Base-by-base conservation (phyloP, 129 eudicot genomes). In the Artemisia argyi region DNA sequence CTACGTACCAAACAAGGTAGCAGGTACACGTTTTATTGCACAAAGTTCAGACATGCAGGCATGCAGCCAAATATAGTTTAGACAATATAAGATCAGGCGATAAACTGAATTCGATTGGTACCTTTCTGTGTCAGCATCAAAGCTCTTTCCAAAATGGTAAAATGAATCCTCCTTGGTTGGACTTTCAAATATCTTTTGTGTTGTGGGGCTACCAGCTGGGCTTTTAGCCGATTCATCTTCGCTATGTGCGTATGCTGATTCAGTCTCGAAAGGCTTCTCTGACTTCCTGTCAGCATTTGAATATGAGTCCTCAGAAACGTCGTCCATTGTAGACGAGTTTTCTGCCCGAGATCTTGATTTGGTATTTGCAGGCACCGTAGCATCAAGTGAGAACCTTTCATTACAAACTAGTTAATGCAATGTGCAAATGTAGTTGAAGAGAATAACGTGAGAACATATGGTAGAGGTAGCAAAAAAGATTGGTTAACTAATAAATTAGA, bases 81-180 rank as follows among this genome's bases (percentile, higher is more conserved):
- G n/a, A n/a, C n/a, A n/a, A n/a, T n/a, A n/a, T n/a, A n/a, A n/a
- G n/a, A n/a, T n/a, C n/a, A n/a, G n/a, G n/a, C n/a, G n/a, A n/a
- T n/a, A n/a, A n/a, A n/a, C 66, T 48, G 44, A 52, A 58, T 64
- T 48, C 57, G 50, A 39, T 51, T 17, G 64, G 61, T 72, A n/a
- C 98, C 92, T 86, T 65, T 89, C 98, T 20, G 83, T 76, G 68
- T 93, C 97, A 28, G 87, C 92, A 28, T 90, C n/a, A n/a, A n/a
- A n/a, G n/a, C n/a, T n/a, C n/a, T n/a, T n/a, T n/a, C n/a, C n/a
- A n/a, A n/a, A n/a, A n/a, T n/a, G n/a, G n/a, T n/a, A n/a, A n/a
- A n/a, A n/a, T n/a, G n/a, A n/a, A n/a, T n/a, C n/a, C n/a, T n/a
- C n/a, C n/a, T n/a, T n/a, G n/a, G n/a, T n/a, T n/a, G n/a, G n/a